Conservation (phyloP, 1,284 basidiomycete species). For the Malassezia sp. region DNA sequence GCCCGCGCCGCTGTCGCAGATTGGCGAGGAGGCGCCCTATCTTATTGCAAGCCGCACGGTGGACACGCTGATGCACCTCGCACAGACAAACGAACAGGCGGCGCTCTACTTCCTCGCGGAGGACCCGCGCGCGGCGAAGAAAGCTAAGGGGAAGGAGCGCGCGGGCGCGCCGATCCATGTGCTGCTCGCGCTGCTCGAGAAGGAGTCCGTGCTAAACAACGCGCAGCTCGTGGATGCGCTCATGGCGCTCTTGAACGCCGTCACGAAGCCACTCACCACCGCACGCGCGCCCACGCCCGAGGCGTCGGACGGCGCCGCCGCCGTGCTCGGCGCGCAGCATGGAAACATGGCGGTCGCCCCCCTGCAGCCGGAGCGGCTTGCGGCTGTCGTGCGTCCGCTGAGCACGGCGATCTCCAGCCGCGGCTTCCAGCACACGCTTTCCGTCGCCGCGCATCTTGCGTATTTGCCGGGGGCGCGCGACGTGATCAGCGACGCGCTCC, state of each 20-base stretch:
- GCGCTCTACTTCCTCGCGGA: slow-evolving; percentile 42
- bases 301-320: neutral
- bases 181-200: slow-evolving; percentile 33
- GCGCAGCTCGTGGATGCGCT: slow-evolving; percentile 39
- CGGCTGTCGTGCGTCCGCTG: slow-evolving; percentile 37
- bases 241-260: slow-evolving; percentile 33
- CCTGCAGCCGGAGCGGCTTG: slow-evolving; percentile 32
- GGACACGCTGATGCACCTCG: slow-evolving; percentile 36
- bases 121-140: slow-evolving; percentile 26
- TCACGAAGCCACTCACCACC: slow-evolving; percentile 34
- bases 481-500: slow-evolving; percentile 32
- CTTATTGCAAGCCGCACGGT: slow-evolving; percentile 42
- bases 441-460: slow-evolving; percentile 38
- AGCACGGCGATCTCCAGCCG: slow-evolving; percentile 36
- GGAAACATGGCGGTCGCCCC: slow-evolving; percentile 1
- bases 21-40: slow-evolving; percentile 45
- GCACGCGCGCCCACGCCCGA: slow-evolving; percentile 16
- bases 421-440: slow-evolving; percentile 45
- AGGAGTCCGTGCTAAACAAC: slow-evolving; percentile 36
- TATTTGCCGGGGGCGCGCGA: slow-evolving; percentile 31
- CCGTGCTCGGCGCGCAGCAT: slow-evolving; percentile 6
- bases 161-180: slow-evolving; percentile 38
- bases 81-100: slow-evolving; percentile 29
- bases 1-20: slow-evolving; percentile 32
- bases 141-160: slow-evolving; percentile 31